A percentile compares a stretch with the other conserved stretches of the same genome.
These are phyloP conservation scores for Chytriomyces confervae DNA, from an alignment of 192 early-diverging fungal genomes.

Conservation along the genomic window DNA sequence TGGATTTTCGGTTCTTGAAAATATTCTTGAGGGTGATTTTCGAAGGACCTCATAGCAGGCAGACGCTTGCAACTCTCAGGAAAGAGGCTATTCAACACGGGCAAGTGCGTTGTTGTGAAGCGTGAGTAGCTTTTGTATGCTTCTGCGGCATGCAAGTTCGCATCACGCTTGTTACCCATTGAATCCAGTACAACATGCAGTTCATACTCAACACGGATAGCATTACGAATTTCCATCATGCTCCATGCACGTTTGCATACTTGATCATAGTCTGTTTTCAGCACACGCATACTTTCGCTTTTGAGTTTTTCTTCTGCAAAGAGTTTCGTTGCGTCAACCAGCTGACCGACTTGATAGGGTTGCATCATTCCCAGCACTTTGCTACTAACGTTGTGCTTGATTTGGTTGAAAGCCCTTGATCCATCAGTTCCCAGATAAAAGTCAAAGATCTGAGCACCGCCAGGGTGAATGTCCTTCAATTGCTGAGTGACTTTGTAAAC, in stretches of 20 bases:
- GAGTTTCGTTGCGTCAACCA: too few relatives aligned
- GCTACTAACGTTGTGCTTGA: not conserved
- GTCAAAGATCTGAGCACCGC: not conserved
- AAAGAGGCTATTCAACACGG: not conserved
- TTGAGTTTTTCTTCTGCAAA: too few relatives aligned
- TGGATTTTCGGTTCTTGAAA: too few relatives aligned
- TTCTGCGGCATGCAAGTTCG: not conserved
- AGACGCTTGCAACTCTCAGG: not conserved
- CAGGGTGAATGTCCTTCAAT: not conserved
- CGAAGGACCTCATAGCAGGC: too few relatives aligned
- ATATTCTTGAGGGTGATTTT: too few relatives aligned
- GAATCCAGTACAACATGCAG: not conserved
- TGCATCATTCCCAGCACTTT: not conserved
- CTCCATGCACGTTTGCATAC: not conserved
- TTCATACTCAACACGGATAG: conserved; percentile 1
- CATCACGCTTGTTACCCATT: not conserved
- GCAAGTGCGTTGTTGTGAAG: not conserved
- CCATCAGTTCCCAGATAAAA: conserved; percentile 1
- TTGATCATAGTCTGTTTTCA: not conserved
- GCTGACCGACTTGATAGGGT: not conserved
- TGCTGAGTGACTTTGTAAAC: conserved; percentile 2
- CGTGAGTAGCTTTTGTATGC: not conserved
- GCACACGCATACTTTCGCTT: too few relatives aligned
- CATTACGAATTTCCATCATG: not conserved
- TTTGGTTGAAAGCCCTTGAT: not conserved